These are phyloP conservation scores for Rhodotorula sp. DNA, from an alignment of 1,284 basidiomycete species.

Conservation along the genomic window DNA sequence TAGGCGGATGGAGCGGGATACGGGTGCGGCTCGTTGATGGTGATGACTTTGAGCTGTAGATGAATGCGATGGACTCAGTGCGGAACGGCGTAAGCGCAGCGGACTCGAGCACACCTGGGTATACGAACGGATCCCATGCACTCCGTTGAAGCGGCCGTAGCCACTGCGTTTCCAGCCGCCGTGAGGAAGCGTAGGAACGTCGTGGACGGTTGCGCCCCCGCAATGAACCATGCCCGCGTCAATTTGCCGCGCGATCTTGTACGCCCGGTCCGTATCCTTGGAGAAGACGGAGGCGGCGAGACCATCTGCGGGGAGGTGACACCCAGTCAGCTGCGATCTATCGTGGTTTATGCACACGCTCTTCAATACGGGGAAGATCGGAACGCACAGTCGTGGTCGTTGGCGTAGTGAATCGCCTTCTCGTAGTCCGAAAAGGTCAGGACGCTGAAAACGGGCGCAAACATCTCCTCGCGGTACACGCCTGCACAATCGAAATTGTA, in stretches of 20 bases:
- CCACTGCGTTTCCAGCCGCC: conserved; percentile 41
- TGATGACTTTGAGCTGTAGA: conserved; percentile 19
- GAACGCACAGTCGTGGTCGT: conserved; percentile 39
- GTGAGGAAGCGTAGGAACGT: conserved; percentile 32
- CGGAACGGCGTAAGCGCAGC: too few species aligned
- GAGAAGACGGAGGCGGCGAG: conserved; percentile 45
- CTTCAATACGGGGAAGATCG: too few species aligned
- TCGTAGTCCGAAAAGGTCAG: conserved; percentile 41
- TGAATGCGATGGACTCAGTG: not conserved
- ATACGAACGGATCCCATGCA: conserved; percentile 25
- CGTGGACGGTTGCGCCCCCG: conserved; percentile 24
- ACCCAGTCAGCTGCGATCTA: not conserved
- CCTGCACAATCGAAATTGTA: not conserved
- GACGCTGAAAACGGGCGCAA: conserved; percentile 58
- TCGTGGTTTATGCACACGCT: too few species aligned
- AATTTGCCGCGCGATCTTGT: conserved; percentile 31
- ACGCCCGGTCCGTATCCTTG: conserved; percentile 16
- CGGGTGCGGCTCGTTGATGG: conserved; percentile 37
- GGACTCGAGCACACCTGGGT: conserved; percentile 2
- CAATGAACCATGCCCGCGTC: conserved; percentile 45
- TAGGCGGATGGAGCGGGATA: conserved; percentile 25
- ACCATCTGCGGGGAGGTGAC: conserved; percentile 26
- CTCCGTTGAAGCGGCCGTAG: conserved; percentile 40
- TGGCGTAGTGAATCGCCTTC: conserved; percentile 46
- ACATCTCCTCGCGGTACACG: conserved; percentile 55